A percentile compares a stretch with the other conserved stretches of the same genome.
Evolutionary conservation across 768 basidiomycete genomes (phyloP).

Genomic region (Pisolithus sp.): DNA sequence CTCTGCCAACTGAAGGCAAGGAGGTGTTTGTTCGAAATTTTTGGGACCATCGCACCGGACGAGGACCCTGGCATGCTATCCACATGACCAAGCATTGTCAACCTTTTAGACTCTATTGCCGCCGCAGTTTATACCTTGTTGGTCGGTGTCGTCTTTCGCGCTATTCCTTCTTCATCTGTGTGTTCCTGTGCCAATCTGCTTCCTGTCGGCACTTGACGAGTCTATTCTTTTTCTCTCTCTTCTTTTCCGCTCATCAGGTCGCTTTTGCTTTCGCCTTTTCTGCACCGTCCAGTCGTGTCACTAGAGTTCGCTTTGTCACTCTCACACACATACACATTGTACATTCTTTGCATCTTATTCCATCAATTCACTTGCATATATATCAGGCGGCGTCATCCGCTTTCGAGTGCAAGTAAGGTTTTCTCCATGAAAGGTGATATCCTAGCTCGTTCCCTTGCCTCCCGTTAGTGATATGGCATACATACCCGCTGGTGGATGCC

Average conservation of each 20-base stretch:
- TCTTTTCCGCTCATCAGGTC: not conserved
- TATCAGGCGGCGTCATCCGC: not conserved
- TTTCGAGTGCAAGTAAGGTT: no score
- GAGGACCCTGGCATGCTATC: constrained; percentile 77
- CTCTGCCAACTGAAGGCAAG: constrained; percentile 64
- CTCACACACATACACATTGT: not conserved
- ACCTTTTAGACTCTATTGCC: not conserved
- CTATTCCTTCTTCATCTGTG: not conserved
- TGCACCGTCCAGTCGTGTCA: not conserved
- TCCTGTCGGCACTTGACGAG: no score
- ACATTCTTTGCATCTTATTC: constrained; percentile 6
- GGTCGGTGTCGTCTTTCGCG: not conserved
- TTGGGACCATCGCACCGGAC: constrained; percentile 39
- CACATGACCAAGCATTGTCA: constrained; percentile 34
- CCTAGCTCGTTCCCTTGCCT: no score
- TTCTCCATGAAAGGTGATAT: no score
- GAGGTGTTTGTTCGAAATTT: constrained; percentile 77
- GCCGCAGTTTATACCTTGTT: constrained; percentile 1
- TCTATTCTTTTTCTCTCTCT: not conserved
- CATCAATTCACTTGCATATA: not conserved
- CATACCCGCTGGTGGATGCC: no score
- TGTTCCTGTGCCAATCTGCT: not conserved
- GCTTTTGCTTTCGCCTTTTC: not conserved
- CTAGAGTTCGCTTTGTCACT: not conserved
- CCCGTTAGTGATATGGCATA: no score